Evolutionary conservation across 768 basidiomycete species (phyloP).

Genomic region (Tricholoma saponaceum): DNA sequence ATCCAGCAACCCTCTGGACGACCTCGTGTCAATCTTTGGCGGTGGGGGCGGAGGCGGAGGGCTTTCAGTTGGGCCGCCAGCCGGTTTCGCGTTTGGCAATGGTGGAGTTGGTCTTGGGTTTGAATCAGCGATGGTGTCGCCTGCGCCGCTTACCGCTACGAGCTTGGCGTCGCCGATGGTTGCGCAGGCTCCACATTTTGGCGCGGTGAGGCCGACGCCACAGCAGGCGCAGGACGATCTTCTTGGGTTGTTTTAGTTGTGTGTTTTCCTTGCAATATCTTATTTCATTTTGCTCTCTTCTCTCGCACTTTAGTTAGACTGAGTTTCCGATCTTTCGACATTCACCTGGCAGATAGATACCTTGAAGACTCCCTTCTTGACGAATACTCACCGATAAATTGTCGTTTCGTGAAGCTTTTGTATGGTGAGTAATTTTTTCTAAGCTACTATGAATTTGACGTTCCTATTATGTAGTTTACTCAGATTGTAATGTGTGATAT

Average conservation of each 20-base stretch:
- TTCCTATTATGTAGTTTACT: too few species aligned
- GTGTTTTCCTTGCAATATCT: conserved; percentile 1
- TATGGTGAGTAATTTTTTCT: too few species aligned
- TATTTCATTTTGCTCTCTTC: background rate
- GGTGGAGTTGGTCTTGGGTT: conserved; percentile 16
- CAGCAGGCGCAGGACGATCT: conserved; percentile 44
- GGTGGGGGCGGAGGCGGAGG: conserved; percentile 38
- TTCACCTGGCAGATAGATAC: too few species aligned
- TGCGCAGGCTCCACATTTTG: conserved; percentile 6
- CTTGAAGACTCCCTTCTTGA: too few species aligned
- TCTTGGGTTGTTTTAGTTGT: conserved; percentile 46
- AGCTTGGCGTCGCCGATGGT: conserved; percentile 17
- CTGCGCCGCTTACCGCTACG: conserved; percentile 23
- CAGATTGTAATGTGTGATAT: too few species aligned
- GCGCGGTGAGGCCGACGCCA: conserved; percentile 2
- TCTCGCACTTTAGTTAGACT: background rate
- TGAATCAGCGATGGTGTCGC: conserved; percentile 20
- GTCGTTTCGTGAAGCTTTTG: too few species aligned
- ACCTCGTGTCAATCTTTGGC: conserved; percentile 91
- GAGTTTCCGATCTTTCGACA: background rate
- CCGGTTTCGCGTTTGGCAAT: conserved; percentile 16
- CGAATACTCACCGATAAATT: too few species aligned
- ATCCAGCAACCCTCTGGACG: conserved; percentile 87
- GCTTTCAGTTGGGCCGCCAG: conserved; percentile 17
- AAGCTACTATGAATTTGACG: too few species aligned